Conservation (phyloP, 1,139 yeast species). For the Tardiomyces blankii region DNA sequence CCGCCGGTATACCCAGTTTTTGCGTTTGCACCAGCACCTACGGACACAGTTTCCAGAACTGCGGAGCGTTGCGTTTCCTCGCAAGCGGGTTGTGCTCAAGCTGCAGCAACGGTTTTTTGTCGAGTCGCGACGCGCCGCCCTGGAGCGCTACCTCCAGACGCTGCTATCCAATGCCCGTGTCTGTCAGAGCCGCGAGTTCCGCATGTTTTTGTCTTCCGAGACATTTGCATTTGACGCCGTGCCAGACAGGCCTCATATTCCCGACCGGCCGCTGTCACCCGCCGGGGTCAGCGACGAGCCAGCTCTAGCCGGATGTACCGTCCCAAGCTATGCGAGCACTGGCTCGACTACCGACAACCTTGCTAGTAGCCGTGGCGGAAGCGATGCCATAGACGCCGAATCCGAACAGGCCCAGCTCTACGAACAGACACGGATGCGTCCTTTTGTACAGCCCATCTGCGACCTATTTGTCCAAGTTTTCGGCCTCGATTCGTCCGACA, state of each 20-base stretch:
- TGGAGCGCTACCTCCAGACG: slow-evolving; percentile 51
- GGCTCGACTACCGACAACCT: no score
- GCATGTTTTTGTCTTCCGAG: slow-evolving; percentile 70
- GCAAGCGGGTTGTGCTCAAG: slow-evolving; percentile 53
- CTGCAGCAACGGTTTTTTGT: slow-evolving; percentile 47
- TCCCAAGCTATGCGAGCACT: no score
- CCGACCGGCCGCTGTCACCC: neutral
- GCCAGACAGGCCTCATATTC: neutral
- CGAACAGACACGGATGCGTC: slow-evolving; percentile 14
- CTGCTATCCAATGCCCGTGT: slow-evolving; percentile 54
- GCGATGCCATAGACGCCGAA: neutral
- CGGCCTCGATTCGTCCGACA: slow-evolving; percentile 49
- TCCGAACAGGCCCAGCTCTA: neutral
- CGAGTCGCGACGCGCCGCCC: slow-evolving; percentile 50
- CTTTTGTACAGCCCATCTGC: slow-evolving; percentile 75
- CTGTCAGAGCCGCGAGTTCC: slow-evolving; percentile 60
- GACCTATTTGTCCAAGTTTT: slow-evolving; percentile 64
- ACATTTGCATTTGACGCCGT: slow-evolving; percentile 32
- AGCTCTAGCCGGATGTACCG: neutral
- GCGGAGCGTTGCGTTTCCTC: slow-evolving; percentile 45
- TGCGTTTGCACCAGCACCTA: slow-evolving; percentile 56
- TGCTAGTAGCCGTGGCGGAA: neutral
- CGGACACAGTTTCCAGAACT: slow-evolving; percentile 43
- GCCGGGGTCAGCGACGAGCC: neutral
- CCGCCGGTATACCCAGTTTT: slow-evolving; percentile 77